These are phyloP conservation scores for Leccinellum albellum DNA, from an alignment of 768 basidiomycete species.

Conservation along the genomic window DNA sequence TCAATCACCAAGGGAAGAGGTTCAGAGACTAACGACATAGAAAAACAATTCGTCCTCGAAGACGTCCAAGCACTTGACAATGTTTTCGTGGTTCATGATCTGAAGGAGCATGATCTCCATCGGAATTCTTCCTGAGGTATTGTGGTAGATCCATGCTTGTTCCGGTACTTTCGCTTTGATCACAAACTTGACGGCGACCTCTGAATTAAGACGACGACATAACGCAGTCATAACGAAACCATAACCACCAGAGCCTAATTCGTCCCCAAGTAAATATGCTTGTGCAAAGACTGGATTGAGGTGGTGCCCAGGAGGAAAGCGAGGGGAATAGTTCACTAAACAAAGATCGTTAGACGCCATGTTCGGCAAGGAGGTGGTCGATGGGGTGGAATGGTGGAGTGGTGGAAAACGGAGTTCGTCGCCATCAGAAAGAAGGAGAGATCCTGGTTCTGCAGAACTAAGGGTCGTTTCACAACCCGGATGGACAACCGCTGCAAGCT, in stretches of 20 bases:
- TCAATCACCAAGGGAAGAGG: constrained; percentile 1
- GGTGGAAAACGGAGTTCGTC: constrained; percentile 2
- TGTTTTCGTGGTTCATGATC: constrained; percentile 70
- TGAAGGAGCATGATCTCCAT: constrained; percentile 78
- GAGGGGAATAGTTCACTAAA: constrained; percentile 36
- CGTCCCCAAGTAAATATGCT: constrained; percentile 61
- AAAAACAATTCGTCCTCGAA: constrained; percentile 84
- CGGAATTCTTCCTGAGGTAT: constrained; percentile 61
- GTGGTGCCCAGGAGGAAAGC: constrained; percentile 58
- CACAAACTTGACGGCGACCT: constrained; percentile 96
- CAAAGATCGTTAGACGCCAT: constrained; percentile 11
- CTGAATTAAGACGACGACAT: constrained; percentile 52
- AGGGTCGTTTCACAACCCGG: neutral
- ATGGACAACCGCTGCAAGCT: neutral
- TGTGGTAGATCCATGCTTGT: constrained; percentile 54
- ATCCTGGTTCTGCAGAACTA: constrained; percentile 1
- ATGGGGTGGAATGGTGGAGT: constrained; percentile 1
- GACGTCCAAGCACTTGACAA: constrained; percentile 79
- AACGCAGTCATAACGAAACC: constrained; percentile 91
- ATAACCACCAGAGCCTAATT: constrained; percentile 89
- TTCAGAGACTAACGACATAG: constrained; percentile 64
- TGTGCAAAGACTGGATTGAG: constrained; percentile 59
- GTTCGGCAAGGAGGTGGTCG: neutral
- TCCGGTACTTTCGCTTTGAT: constrained; percentile 66
- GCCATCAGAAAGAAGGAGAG: constrained; percentile 24